Conservation (phyloP, 352 stramenopile species). For the Globisporangium ultimum region DNA sequence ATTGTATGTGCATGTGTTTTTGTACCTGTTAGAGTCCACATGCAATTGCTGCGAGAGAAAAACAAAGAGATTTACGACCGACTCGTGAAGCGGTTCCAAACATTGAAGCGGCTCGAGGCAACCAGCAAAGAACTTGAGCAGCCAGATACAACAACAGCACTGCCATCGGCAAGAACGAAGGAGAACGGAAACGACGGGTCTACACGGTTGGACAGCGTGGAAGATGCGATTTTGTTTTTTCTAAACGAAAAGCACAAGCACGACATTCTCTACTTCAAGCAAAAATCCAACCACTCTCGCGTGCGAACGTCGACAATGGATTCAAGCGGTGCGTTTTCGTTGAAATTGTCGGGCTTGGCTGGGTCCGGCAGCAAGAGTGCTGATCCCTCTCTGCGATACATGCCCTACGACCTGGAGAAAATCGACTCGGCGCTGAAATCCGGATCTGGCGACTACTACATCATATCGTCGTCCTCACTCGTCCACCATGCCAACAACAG, state of each 20-base stretch:
- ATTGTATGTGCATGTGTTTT: background rate
- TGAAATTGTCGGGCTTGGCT: slow-evolving; percentile 23
- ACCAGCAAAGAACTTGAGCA: background rate
- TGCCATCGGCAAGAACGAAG: background rate
- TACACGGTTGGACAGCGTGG: slow-evolving; percentile 24
- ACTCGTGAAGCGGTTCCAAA: slow-evolving; percentile 25
- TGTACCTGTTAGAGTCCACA: slow-evolving; percentile 13
- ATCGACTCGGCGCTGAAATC: slow-evolving; percentile 25
- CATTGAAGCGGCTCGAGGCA: slow-evolving; percentile 13
- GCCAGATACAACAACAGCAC: slow-evolving; percentile 9
- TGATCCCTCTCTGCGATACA: slow-evolving; percentile 22
- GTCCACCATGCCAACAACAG: slow-evolving; percentile 52
- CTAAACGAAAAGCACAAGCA: slow-evolving; percentile 62
- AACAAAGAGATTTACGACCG: slow-evolving; percentile 37
- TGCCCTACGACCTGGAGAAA: slow-evolving; percentile 61
- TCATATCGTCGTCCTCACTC: slow-evolving; percentile 56
- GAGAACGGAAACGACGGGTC: background rate
- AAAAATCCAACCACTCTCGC: slow-evolving; percentile 12
- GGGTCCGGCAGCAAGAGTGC: background rate
- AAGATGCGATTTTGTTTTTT: slow-evolving; percentile 73
- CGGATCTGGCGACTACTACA: slow-evolving; percentile 54
- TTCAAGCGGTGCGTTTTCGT: slow-evolving; percentile 16
- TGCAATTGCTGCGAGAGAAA: slow-evolving; percentile 30
- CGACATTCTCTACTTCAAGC: slow-evolving; percentile 69
- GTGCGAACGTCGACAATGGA: slow-evolving; percentile 5